Percentiles rank a stretch among this genome's conserved stretches.
Evolutionary conservation across 345 rosid species (phyloP).

Genomic region (Cochlearia excelsa): DNA sequence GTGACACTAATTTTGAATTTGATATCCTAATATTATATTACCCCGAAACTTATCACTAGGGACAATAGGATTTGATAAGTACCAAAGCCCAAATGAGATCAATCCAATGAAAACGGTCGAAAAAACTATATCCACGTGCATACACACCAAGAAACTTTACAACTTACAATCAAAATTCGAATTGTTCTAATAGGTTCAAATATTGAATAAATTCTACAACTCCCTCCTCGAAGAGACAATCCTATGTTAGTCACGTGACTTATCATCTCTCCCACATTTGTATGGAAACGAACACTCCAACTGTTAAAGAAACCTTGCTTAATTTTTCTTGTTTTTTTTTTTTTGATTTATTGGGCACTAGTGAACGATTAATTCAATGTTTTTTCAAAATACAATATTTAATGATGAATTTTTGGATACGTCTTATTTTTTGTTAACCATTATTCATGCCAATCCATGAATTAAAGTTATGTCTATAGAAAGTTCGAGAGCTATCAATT

Average conservation of each 20-base stretch:
- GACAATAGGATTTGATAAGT: conserved; percentile 28
- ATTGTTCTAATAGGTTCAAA: conserved; percentile 26
- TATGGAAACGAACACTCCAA: conserved; percentile 1
- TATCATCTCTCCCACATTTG: conserved; percentile 1
- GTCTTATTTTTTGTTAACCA: too few relatives aligned
- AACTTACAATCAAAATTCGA: conserved; percentile 31
- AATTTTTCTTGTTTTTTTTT: too few relatives aligned
- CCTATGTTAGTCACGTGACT: conserved; percentile 9
- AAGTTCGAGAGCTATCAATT: too few relatives aligned
- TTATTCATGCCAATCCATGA: too few relatives aligned
- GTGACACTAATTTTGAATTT: conserved; percentile 21
- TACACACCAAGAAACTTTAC: conserved; percentile 8
- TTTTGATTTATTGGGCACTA: too few relatives aligned
- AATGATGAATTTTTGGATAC: too few relatives aligned
- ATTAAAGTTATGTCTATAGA: too few relatives aligned
- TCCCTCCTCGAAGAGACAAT: conserved; percentile 18
- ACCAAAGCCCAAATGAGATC: conserved; percentile 16
- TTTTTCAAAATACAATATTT: too few relatives aligned
- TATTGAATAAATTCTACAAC: conserved; percentile 4
- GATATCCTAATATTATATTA: conserved; percentile 19
- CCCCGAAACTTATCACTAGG: conserved; percentile 23
- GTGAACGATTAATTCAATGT: too few relatives aligned
- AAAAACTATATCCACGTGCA: conserved; percentile 18
- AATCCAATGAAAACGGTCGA: conserved; percentile 13
- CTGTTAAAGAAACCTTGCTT: neutral